These are phyloP conservation scores for Toxicodendron radicans DNA, from an alignment of 345 rosid genomes.

Conservation along the genomic window DNA sequence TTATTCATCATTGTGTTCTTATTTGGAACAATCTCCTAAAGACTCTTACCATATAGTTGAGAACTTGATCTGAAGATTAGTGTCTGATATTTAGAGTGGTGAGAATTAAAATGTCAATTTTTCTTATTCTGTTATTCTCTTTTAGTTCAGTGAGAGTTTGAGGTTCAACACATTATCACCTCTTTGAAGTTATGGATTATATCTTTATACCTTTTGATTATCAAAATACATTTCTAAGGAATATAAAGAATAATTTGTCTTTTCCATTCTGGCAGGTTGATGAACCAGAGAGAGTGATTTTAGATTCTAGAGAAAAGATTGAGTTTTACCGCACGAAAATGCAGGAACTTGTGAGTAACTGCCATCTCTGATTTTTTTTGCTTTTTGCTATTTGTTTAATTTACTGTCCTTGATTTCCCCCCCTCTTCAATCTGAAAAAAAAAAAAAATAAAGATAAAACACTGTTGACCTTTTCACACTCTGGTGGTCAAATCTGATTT, in stretches of 20 bases:
- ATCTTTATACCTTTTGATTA: background rate
- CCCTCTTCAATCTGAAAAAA: background rate
- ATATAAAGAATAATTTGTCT: conserved; percentile 11
- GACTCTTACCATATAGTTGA: background rate
- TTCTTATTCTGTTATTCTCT: background rate
- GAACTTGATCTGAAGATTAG: background rate
- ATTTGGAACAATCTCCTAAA: background rate
- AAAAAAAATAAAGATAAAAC: background rate
- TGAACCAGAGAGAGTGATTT: conserved; percentile 55
- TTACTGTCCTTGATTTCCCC: background rate
- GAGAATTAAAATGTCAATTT: background rate
- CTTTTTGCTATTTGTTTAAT: conserved; percentile 9
- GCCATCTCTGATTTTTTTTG: conserved; percentile 9
- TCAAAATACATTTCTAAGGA: background rate
- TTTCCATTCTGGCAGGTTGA: conserved; percentile 46
- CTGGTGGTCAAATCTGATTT: background rate
- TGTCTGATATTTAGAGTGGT: background rate
- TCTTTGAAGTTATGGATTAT: background rate
- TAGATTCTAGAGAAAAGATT: conserved; percentile 92
- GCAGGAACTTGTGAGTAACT: conserved; percentile 93
- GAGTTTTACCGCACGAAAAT: conserved; percentile 88
- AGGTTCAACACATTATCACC: too few species aligned
- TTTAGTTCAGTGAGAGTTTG: background rate
- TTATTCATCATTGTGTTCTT: background rate
- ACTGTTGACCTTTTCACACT: background rate